Conservation (phyloP, 179 eudicot genomes). For the Beta lomatogona region DNA sequence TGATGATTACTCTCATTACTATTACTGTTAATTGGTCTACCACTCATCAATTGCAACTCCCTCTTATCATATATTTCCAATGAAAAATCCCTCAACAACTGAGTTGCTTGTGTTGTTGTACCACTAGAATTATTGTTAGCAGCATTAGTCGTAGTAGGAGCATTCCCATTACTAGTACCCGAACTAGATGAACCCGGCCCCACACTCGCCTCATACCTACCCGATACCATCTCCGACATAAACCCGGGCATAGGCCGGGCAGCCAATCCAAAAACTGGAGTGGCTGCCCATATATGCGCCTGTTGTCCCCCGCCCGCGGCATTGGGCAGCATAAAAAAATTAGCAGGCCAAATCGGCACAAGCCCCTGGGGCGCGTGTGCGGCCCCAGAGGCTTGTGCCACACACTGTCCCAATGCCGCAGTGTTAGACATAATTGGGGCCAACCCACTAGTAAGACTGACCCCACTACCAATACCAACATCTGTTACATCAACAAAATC, state of each 20-base stretch:
- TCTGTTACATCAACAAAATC: conserved; percentile 39
- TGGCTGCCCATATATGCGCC: conserved; percentile 59
- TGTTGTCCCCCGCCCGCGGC: conserved; percentile 35
- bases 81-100: conserved; percentile 57
- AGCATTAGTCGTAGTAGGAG: background rate
- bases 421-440: conserved; percentile 47
- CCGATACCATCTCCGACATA: conserved; percentile 32
- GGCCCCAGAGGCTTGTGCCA: conserved; percentile 14
- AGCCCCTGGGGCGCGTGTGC: conserved; percentile 25
- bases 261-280: conserved; percentile 50
- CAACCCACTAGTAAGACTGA: conserved; percentile 36
- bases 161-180: conserved; percentile 9
- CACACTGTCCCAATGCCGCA: conserved; percentile 15
- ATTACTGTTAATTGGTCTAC: conserved; percentile 17
- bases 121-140: background rate
- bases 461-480: conserved; percentile 6
- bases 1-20: conserved; percentile 18
- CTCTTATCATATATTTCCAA: conserved; percentile 52
- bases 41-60: conserved; percentile 72
- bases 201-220: conserved; percentile 28
- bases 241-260: conserved; percentile 41
- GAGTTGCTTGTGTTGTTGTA: conserved; percentile 17
- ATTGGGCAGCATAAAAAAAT: conserved; percentile 46
- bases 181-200: conserved; percentile 43
- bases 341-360: conserved; percentile 46